These are phyloP conservation scores for Arachis hypogaea DNA, from an alignment of 306 rosid genomes.

Conservation along the genomic window DNA sequence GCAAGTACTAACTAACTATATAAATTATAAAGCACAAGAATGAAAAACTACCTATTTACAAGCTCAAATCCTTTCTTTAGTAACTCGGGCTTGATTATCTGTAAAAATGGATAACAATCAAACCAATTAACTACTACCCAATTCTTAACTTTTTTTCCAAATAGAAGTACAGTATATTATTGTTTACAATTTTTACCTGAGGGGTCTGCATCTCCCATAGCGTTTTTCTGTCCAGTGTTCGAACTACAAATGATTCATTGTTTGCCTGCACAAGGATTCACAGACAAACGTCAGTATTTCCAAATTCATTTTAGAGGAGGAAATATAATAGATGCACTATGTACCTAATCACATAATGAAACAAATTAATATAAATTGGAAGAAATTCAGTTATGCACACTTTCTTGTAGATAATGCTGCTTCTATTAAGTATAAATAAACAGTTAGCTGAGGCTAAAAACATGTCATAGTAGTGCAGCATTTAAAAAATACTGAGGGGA, in stretches of 20 bases:
- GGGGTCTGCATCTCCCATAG: conserved; percentile 99
- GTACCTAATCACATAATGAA: not conserved
- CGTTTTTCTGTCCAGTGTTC: conserved; percentile 82
- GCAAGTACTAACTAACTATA: conserved; percentile 6
- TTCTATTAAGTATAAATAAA: not conserved
- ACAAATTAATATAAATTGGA: not conserved
- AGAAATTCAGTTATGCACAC: conserved; percentile 21
- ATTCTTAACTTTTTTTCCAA: not conserved
- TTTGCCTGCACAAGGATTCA: conserved; percentile 70
- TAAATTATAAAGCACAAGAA: conserved; percentile 21
- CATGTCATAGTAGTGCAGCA: conserved; percentile 13
- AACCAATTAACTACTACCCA: conserved; percentile 18
- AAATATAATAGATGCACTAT: conserved; percentile 17
- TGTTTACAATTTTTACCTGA: conserved; percentile 59
- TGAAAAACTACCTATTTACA: conserved; percentile 72
- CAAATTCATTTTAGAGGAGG: conserved; percentile 24
- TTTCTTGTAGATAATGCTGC: not conserved
- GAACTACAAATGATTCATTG: conserved; percentile 72
- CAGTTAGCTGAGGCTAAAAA: not conserved
- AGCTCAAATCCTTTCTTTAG: conserved; percentile 89
- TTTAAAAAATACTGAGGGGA: conserved; percentile 17
- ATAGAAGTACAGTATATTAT: conserved; percentile 22
- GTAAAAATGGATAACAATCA: conserved; percentile 36
- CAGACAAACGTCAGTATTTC: conserved; percentile 28
- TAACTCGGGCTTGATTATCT: conserved; percentile 86